Conservation (phyloP, 78 protist genomes). For the Protostelium mycophagum region DNA sequence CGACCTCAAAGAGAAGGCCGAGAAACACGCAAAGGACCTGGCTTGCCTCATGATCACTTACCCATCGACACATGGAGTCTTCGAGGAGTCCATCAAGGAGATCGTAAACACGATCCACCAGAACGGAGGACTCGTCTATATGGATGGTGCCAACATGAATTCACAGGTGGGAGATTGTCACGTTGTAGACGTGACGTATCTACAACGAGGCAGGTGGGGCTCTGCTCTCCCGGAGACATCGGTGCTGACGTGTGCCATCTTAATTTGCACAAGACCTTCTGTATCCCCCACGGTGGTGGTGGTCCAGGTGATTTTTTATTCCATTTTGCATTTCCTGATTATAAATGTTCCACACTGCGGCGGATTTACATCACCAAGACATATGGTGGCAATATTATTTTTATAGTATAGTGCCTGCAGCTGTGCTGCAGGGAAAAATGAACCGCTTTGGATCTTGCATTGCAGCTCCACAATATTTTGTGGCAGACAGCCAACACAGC, state of each 20-base stretch:
- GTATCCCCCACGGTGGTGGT: conserved; percentile 99
- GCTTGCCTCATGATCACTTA: conserved; percentile 93
- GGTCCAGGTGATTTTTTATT: conserved; percentile 93
- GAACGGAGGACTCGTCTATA: conserved; percentile 94
- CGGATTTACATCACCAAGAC: no score
- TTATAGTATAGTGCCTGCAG: no score
- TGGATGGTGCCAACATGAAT: conserved; percentile 99
- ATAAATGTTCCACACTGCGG: no score
- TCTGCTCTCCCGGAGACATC: conserved; percentile 87
- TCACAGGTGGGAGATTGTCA: conserved; percentile 86
- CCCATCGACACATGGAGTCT: conserved; percentile 98
- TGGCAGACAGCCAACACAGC: neutral
- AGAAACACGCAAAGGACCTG: conserved; percentile 79
- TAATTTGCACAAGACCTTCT: conserved; percentile 98
- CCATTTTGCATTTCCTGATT: no score
- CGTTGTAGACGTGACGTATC: neutral
- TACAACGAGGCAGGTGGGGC: conserved; percentile 66
- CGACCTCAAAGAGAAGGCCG: conserved; percentile 67
- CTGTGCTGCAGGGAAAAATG: no score
- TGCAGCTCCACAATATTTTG: no score
- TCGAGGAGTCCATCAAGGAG: conserved; percentile 83
- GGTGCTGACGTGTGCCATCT: conserved; percentile 98
- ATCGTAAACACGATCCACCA: conserved; percentile 77
- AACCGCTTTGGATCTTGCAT: no score
- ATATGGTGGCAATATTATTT: no score